Percentiles rank a stretch among this genome's conserved stretches.
Conservation (phyloP, 495 filamentous ascomycete genomes). For the Hypoxylon perforatum region DNA sequence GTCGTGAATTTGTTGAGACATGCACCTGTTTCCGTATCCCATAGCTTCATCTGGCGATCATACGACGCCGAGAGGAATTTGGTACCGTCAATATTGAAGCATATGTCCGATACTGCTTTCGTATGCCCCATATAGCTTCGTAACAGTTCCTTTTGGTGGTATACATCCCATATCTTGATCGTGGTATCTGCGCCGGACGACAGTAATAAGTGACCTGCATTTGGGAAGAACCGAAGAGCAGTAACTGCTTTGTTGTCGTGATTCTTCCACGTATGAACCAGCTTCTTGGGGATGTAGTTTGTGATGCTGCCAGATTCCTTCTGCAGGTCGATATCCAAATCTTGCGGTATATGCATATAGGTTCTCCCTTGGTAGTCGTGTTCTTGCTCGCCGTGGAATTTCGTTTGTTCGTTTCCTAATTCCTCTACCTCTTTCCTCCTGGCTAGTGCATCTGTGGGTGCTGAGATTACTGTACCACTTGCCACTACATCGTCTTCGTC, state of each 20-base stretch:
- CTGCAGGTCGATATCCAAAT: constrained; percentile 86
- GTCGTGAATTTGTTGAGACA: constrained; percentile 88
- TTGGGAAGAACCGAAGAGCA: constrained; percentile 86
- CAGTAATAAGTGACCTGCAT: constrained; percentile 86
- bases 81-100: constrained; percentile 83
- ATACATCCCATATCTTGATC: constrained; percentile 95
- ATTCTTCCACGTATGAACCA: constrained; percentile 87
- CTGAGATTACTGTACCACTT: constrained; percentile 62
- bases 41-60: constrained; percentile 94
- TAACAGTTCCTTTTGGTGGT: constrained; percentile 86
- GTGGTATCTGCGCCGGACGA: constrained; percentile 87
- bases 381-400: constrained; percentile 84
- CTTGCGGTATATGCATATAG: constrained; percentile 96
- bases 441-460: constrained; percentile 66
- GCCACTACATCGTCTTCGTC: constrained; percentile 66
- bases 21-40: constrained; percentile 95
- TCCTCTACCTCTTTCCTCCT: constrained; percentile 67
- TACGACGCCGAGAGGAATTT: constrained; percentile 93
- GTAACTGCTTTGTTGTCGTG: constrained; percentile 85
- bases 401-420: constrained; percentile 78
- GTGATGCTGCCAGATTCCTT: constrained; percentile 82
- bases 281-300: constrained; percentile 94
- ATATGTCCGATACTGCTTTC: constrained; percentile 89
- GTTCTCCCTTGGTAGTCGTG: constrained; percentile 93
- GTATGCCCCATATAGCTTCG: constrained; percentile 90